A percentile compares a stretch with the other conserved stretches of the same genome.
Evolutionary conservation across 352 stramenopile genomes (phyloP).

Genomic region (Globisporangium viniferum): DNA sequence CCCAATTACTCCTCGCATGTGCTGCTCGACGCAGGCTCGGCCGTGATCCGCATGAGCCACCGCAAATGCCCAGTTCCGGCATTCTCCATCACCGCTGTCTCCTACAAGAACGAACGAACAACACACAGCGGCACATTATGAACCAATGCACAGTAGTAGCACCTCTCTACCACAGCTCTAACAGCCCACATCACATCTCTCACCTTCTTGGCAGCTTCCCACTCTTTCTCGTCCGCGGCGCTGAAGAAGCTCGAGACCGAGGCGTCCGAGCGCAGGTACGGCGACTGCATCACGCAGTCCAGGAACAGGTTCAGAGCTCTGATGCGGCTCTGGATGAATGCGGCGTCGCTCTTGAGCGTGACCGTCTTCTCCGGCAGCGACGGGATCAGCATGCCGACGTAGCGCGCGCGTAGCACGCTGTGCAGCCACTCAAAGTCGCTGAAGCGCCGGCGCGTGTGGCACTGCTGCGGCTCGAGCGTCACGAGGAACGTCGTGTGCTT

Average conservation of each 20-base stretch:
- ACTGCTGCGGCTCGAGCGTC: slow-evolving; percentile 25
- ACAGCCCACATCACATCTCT: slow-evolving; percentile 7
- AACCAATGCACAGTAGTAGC: background rate
- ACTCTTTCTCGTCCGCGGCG: slow-evolving; percentile 42
- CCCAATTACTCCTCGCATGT: slow-evolving; percentile 37
- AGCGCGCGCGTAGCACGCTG: slow-evolving; percentile 48
- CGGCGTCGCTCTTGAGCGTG: slow-evolving; percentile 39
- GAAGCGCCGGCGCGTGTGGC: slow-evolving; percentile 52
- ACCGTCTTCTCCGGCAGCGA: slow-evolving; percentile 69
- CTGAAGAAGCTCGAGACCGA: slow-evolving; percentile 52
- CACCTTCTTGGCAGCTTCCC: slow-evolving; percentile 52
- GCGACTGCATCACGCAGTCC: slow-evolving; percentile 48
- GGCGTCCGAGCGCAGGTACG: slow-evolving; percentile 54
- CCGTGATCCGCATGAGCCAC: slow-evolving; percentile 62
- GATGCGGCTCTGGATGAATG: slow-evolving; percentile 61
- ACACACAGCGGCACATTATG: slow-evolving; percentile 6
- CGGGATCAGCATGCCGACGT: slow-evolving; percentile 62
- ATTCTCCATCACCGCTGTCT: slow-evolving; percentile 53
- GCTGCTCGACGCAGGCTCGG: slow-evolving; percentile 24
- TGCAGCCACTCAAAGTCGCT: slow-evolving; percentile 80
- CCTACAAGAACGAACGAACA: background rate
- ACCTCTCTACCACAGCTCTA: background rate
- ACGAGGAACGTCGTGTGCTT: slow-evolving; percentile 75
- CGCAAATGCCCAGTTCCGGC: slow-evolving; percentile 54
- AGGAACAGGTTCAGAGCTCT: slow-evolving; percentile 58